Evolutionary conservation across 495 filamentous ascomycete genomes (phyloP), one percentile per base, ranked within the genome.

Genomic region (Aspergillus ellipticus): DNA sequence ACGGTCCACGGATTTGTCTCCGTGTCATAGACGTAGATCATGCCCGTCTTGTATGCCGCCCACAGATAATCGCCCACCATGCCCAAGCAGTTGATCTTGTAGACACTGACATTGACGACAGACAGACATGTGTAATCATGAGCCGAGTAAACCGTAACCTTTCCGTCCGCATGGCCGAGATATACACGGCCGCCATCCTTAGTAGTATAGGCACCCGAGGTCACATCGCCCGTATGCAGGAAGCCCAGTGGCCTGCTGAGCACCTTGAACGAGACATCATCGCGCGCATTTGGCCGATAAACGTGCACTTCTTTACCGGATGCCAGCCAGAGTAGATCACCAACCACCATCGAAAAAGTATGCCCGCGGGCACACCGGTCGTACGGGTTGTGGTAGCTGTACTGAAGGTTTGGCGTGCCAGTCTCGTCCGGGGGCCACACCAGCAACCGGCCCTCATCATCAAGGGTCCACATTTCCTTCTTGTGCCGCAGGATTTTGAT

Each of bases 21-120:
- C 26, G 89, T 87, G 64, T 97, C 92, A 66, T 96, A 98, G 11
- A 97, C 88, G 58, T 90, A 91, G 26, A 96, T 85, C 84, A 88
- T 96, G n/a, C 94, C 94, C 2, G 88, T 96, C 64, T 92, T 96
- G 71, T 90, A 97, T 6, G 85, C 95, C 31, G 92, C 90, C 94
- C 94, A 98, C 8, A 98, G 80, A 67, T 90, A 83, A 56, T 85
- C 82, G 0, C 92, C 93, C 8, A 91, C 89, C 7, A 91, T 89
- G 16, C 83, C 83, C 24, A 98, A 79, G 24, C 89, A 87, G 64
- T 90, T 96, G 71, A 97, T 93, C 72, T 96, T 98, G 78, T 96
- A 97, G 4, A 91, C 80, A 69, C 90, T 97, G 56, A 96, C 82
- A 62, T 81, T 95, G 49, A 96, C 75, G 24, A 95, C 79, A 16